Conservation (phyloP, 2,329 filamentous ascomycete genomes). For the Rhynchosporium graminicola region DNA sequence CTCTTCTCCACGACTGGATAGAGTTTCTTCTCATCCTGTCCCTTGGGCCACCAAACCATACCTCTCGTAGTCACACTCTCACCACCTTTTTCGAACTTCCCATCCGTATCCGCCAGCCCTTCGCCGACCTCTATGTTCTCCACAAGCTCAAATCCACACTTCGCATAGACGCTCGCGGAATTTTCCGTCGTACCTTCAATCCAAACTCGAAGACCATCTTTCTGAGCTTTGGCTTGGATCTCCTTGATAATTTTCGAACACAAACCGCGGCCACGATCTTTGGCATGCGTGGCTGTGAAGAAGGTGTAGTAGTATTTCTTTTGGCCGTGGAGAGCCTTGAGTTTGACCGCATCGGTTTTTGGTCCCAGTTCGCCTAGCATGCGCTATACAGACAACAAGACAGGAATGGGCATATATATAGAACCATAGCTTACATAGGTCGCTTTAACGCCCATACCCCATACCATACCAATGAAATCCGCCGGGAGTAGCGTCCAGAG, state of each 20-base stretch:
- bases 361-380: constrained; percentile 27
- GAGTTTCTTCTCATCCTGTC: constrained; percentile 5
- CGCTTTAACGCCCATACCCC: constrained; percentile 25
- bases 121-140: constrained; percentile 27
- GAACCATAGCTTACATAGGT: background rate
- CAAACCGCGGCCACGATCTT: constrained; percentile 21
- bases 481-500: constrained; percentile 26
- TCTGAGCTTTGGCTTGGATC: constrained; percentile 20
- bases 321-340: constrained; percentile 13
- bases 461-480: constrained; percentile 26
- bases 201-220: constrained; percentile 28
- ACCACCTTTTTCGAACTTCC: constrained; percentile 19
- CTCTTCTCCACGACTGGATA: background rate
- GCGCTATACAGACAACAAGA: constrained; percentile 12
- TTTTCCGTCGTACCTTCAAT: constrained; percentile 28
- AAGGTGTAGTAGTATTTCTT: constrained; percentile 31
- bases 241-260: constrained; percentile 22
- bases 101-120: constrained; percentile 23
- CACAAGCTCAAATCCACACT: constrained; percentile 28
- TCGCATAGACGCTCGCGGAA: constrained; percentile 23
- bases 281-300: constrained; percentile 24
- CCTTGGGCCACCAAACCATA: constrained; percentile 31
- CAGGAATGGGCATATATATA: too few relatives aligned
- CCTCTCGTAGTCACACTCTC: constrained; percentile 28
- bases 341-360: constrained; percentile 19